Evolutionary conservation across 495 filamentous ascomycete genomes (phyloP), one percentile per base, ranked within the genome.

Genomic region (Penicillium paxilli): DNA sequence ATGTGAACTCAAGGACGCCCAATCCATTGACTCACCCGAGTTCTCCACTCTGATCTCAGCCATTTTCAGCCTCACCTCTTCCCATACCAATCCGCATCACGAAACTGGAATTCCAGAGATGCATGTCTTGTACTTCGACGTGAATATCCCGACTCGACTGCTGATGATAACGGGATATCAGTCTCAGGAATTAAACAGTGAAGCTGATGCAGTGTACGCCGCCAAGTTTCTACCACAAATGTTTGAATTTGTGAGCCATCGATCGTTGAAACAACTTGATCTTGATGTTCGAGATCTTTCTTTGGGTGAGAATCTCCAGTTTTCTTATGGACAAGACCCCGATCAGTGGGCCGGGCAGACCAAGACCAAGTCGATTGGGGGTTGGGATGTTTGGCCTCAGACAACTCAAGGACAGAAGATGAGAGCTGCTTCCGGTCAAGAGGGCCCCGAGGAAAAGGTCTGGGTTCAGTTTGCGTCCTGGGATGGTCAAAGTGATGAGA

Each of bases 161-260:
- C 4, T 52, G 5, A 56, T 56, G 48, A 60, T 60, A 11, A 56
- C 52, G 14, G 52, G 57, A 0, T 56, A 60, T 30, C 52, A 14
- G 11, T 60, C 57, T 10, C 42, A 52, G 19, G 57, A 60, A 28
- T 22, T 60, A 9, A 56, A 60, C 17, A 44, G 41, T 1, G 52
- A 60, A 8, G 48, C 52, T 2, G 48, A 55, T 47, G 47, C n/a
- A 14, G 4, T 44, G 1, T 60, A 60, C 23, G 57, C 57, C 2
- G 16, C 40, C 14, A 33, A 35, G 5, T 60, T 41, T 41, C 25
- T 60, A 0, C 25, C 48, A 0, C 20, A 33, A 5, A 48, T 60
- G 52, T 52, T 56, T 22, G 48, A 56, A 7, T 41, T 41, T 22
- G 57, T 55, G 9, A 48, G 47, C 16, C 52, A 60, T 20, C 38